phyloP scores from a whole-genome alignment of 2,329 filamentous ascomycete species.

The Hypoxylon sp. region DNA sequence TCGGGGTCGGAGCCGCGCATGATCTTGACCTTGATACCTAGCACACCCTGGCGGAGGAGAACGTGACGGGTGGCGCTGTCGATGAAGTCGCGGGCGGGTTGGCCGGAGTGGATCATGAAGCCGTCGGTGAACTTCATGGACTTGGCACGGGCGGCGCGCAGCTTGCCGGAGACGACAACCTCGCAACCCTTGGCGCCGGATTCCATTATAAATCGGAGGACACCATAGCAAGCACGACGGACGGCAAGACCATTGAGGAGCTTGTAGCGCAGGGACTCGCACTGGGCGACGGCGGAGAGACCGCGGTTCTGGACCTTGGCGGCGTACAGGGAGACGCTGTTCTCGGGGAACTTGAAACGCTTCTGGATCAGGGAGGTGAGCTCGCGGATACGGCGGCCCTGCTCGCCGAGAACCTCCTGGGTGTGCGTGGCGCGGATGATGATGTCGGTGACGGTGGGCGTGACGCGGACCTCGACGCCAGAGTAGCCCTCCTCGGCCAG shows the following conservation, averaged over 20 bases:
- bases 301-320: slow-evolving; percentile 99
- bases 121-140: slow-evolving; percentile 99
- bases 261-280: slow-evolving; percentile 99
- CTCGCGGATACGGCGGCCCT: slow-evolving; percentile 99
- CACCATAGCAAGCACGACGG: slow-evolving; percentile 99
- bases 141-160: slow-evolving; percentile 99
- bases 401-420: slow-evolving; percentile 99
- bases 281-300: slow-evolving; percentile 99
- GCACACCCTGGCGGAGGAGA: slow-evolving; percentile 98
- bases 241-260: slow-evolving; percentile 99
- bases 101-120: slow-evolving; percentile 99
- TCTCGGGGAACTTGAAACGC: slow-evolving; percentile 99
- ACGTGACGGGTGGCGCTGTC: slow-evolving; percentile 99
- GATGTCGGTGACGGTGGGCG: slow-evolving; percentile 99
- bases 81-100: slow-evolving; percentile 99
- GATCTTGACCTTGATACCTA: slow-evolving; percentile 99
- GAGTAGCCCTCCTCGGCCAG: slow-evolving; percentile 99
- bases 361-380: slow-evolving; percentile 99
- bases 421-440: slow-evolving; percentile 99
- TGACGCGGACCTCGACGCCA: slow-evolving; percentile 99
- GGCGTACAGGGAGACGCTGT: slow-evolving; percentile 99
- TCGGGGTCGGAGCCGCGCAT: slow-evolving; percentile 99
- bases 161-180: slow-evolving; percentile 99
- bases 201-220: slow-evolving; percentile 99
- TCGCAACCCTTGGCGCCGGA: slow-evolving; percentile 99